Base-by-base conservation (phyloP, 768 basidiomycete genomes). In the Neoboletus brunneissimus region DNA sequence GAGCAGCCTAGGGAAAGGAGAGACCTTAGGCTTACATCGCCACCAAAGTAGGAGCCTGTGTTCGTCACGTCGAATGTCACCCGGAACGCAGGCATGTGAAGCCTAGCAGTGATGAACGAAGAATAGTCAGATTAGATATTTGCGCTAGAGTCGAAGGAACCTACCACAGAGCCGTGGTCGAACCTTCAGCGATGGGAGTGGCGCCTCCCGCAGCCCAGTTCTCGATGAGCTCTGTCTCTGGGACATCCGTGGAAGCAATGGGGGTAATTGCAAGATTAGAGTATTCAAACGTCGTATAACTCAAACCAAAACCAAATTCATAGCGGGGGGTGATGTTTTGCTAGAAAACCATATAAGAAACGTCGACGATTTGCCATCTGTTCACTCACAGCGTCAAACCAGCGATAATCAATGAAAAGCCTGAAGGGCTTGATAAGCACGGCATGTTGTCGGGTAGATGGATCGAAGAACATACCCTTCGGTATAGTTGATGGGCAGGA, bases 241-340 rank as follows among this genome's bases (percentile, higher is more conserved):
- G 59, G 8, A n/a, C n/a, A n/a, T 78, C 73, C 34, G 69, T 67
- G 18, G 61, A 55, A 10, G 65, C 51, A 5, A 88, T 68, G 53
- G 76, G 73, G 16, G 66, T 67, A 34, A 90, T 72, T 3, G 75
- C 60, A 12, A 94, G 73, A 32, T 79, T 73, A 42, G 78, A 82
- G 69, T 92, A 95, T 32, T 80, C 71, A 70, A 95, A 98, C 2
- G 73, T 80, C 38, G 94, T 88, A 75, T 97, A 98, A 54, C 86
- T 89, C 65, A 95, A 69, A 0, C 94, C 94, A 67, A 86, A 95
- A 5, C 94, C 94, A 68, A 98, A 98, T 66, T 91, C 90, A 65
- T 84, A 93, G 37, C 89, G 88, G 4, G 91, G 91, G 0, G 78
- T 78, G 59, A 92, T 90, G 58, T 86, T 81, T 70, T 82, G 75